A percentile compares a stretch with the other conserved stretches of the same genome.
Conservation (phyloP, 2,329 filamentous ascomycete genomes). For the Hymenoscyphus fraxineus region DNA sequence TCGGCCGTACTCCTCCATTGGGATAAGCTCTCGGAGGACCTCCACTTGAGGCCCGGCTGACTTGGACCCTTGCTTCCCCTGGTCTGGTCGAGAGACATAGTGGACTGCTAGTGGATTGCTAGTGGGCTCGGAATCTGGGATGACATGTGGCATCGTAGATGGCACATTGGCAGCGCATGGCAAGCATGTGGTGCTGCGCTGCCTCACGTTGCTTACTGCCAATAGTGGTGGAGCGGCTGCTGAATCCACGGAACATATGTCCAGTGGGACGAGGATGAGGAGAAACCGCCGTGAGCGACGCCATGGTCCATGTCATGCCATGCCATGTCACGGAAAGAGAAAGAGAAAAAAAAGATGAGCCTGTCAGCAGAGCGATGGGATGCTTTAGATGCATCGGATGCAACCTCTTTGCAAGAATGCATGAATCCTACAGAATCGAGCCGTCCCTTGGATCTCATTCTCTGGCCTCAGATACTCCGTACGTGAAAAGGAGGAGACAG, state of each 20-base stretch:
- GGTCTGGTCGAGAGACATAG: background rate
- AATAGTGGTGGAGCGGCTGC: background rate
- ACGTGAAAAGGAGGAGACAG: background rate
- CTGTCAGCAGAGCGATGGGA: background rate
- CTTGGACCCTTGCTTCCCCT: background rate
- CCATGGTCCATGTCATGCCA: background rate
- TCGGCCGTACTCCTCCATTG: background rate
- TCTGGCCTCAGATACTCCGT: background rate
- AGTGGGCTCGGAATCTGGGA: background rate
- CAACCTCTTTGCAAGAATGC: background rate
- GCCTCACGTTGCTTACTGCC: too few species aligned
- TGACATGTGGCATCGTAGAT: slow-evolving; percentile 1
- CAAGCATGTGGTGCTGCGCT: background rate
- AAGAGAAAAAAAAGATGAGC: background rate
- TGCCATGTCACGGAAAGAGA: background rate
- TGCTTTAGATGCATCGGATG: background rate
- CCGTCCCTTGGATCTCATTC: background rate
- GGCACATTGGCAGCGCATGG: background rate
- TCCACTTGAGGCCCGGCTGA: background rate
- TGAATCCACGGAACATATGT: background rate
- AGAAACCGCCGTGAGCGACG: background rate
- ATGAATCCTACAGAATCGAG: background rate
- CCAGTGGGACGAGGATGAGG: background rate
- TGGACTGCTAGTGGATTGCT: background rate
- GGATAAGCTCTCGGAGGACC: background rate